Conservation (phyloP, 768 basidiomycete genomes). For the Leccinum broughii region DNA sequence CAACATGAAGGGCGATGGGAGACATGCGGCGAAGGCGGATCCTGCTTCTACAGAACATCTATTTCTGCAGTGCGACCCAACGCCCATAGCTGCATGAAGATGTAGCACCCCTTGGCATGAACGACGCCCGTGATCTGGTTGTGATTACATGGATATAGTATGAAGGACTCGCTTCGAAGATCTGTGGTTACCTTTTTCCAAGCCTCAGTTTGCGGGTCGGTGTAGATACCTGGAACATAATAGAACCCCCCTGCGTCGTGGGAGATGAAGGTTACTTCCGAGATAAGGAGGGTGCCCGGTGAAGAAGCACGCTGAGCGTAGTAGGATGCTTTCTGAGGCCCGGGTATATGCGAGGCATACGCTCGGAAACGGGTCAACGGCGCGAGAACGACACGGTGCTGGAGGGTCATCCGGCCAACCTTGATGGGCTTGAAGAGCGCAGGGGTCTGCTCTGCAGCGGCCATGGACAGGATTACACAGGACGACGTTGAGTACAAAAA, state of each 20-base stretch:
- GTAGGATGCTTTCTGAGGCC: too few relatives aligned
- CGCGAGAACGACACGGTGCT: too few relatives aligned
- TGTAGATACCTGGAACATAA: too few relatives aligned
- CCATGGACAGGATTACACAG: too few relatives aligned
- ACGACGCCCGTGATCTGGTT: conserved; percentile 55
- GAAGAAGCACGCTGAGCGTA: too few relatives aligned
- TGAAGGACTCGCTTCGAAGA: neutral
- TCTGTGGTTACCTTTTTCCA: conserved; percentile 45
- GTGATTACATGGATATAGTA: neutral
- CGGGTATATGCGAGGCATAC: too few relatives aligned
- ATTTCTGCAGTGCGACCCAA: conserved; percentile 35
- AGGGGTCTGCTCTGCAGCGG: too few relatives aligned
- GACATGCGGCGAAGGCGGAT: conserved; percentile 35
- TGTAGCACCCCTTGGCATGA: conserved; percentile 45
- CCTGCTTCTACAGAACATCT: conserved; percentile 27
- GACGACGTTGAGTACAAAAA: too few relatives aligned
- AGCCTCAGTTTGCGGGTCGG: conserved; percentile 8
- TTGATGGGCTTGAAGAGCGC: too few relatives aligned
- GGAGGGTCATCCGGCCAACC: too few relatives aligned
- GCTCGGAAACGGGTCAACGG: too few relatives aligned
- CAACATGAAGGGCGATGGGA: conserved; percentile 35
- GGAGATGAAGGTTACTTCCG: neutral
- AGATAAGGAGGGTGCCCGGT: conserved; percentile 17
- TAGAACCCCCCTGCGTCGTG: conserved; percentile 8
- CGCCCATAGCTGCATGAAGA: neutral